Conservation (phyloP, 768 basidiomycete species). For the Termitomyces sp. region DNA sequence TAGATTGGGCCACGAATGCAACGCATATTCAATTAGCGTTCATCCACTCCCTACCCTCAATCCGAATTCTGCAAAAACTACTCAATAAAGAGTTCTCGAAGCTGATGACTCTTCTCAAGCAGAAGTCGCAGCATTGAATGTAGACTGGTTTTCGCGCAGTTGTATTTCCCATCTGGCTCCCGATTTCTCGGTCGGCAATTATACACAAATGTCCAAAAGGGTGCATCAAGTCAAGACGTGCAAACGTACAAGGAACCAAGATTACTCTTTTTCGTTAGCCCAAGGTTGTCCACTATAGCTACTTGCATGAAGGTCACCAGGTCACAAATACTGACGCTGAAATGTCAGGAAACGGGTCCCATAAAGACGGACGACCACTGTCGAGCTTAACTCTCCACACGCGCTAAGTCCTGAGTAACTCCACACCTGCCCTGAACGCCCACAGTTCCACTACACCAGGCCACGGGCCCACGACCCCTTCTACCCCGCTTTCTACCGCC, state of each 20-base stretch:
- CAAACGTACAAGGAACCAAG: slow-evolving; percentile 13
- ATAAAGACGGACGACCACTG: neutral
- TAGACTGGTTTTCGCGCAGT: neutral
- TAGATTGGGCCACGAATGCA: neutral
- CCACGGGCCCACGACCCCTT: neutral
- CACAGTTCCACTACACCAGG: neutral
- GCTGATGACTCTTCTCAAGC: neutral
- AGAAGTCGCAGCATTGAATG: neutral
- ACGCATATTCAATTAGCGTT: neutral
- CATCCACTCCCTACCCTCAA: neutral
- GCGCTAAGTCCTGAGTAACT: neutral
- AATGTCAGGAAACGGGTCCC: slow-evolving; percentile 3
- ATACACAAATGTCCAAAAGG: slow-evolving; percentile 1
- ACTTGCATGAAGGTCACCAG: slow-evolving; percentile 13
- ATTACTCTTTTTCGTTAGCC: slow-evolving; percentile 12
- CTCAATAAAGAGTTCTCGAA: neutral
- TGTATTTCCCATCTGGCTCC: slow-evolving; percentile 3
- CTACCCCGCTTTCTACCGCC: neutral
- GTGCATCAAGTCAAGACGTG: slow-evolving; percentile 10
- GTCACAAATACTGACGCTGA: slow-evolving; percentile 7
- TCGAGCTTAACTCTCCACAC: slow-evolving; percentile 7
- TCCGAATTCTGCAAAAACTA: neutral
- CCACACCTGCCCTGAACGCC: slow-evolving; percentile 7
- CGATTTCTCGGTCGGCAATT: slow-evolving; percentile 3
- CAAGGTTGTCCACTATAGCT: slow-evolving; percentile 3